A percentile compares a stretch with the other conserved stretches of the same genome.
Conservation (phyloP, 345 rosid species). For the Lepidium aucheri region DNA sequence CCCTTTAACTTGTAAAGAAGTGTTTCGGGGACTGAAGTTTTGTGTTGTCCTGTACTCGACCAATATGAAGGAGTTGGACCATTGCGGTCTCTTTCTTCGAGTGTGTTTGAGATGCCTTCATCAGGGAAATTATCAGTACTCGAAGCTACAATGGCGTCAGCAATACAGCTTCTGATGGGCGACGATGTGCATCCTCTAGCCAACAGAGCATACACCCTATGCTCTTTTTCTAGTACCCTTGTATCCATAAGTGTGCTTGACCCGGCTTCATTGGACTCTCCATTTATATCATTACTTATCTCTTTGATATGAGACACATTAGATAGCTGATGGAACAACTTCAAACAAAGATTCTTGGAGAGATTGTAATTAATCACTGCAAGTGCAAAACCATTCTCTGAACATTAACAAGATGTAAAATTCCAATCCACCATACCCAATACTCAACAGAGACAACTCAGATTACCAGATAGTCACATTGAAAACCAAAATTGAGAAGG, state of each 20-base stretch:
- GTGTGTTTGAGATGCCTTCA: slow-evolving; percentile 74
- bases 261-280: slow-evolving; percentile 37
- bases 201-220: slow-evolving; percentile 58
- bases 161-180: slow-evolving; percentile 39
- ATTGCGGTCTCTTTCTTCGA: slow-evolving; percentile 43
- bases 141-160: slow-evolving; percentile 64
- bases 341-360: slow-evolving; percentile 55
- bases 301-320: slow-evolving; percentile 44
- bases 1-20: slow-evolving; percentile 56
- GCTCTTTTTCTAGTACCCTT: slow-evolving; percentile 54
- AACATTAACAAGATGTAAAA: background rate
- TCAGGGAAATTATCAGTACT: slow-evolving; percentile 83
- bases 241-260: slow-evolving; percentile 37
- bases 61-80: slow-evolving; percentile 66
- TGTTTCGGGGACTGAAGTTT: slow-evolving; percentile 75
- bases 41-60: slow-evolving; percentile 78
- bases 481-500: no score
- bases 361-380: slow-evolving; percentile 34
- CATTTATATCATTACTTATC: background rate
- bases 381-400: background rate
- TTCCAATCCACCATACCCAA: background rate
- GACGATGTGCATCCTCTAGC: slow-evolving; percentile 39
- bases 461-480: background rate
- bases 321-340: slow-evolving; percentile 54
- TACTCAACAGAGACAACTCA: background rate